These are phyloP conservation scores for Penicillium coprophilum DNA, from an alignment of 495 filamentous ascomycete species.

Conservation along the genomic window DNA sequence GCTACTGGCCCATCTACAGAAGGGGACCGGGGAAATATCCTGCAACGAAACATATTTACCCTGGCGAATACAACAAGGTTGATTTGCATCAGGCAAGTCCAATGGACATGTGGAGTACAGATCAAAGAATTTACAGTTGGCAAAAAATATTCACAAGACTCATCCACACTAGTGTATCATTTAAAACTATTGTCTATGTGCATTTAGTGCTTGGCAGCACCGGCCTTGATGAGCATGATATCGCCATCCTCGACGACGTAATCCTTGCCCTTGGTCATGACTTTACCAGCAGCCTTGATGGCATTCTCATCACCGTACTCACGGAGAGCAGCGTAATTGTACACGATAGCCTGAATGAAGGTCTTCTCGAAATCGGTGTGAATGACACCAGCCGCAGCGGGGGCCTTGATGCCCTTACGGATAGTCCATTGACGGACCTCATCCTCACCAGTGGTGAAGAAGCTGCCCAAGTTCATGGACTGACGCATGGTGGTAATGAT, in stretches of 20 bases:
- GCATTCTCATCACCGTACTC: slow-evolving; percentile 85
- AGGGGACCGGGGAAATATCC: not conserved
- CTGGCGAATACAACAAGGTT: not conserved
- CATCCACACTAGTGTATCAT: slow-evolving; percentile 21
- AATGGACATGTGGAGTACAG: not conserved
- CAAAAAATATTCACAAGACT: not conserved
- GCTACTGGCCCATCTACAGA: not conserved
- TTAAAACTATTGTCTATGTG: slow-evolving; percentile 20
- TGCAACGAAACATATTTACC: not conserved
- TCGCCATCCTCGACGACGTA: slow-evolving; percentile 65
- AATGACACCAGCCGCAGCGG: slow-evolving; percentile 95
- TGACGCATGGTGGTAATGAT: slow-evolving; percentile 92
- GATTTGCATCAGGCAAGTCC: not conserved
- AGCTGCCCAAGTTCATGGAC: slow-evolving; percentile 82
- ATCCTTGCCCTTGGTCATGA: slow-evolving; percentile 99
- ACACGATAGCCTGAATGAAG: slow-evolving; percentile 94
- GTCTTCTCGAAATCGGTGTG: slow-evolving; percentile 99
- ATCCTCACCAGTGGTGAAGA: slow-evolving; percentile 97
- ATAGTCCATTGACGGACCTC: slow-evolving; percentile 99
- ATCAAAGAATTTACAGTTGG: not conserved
- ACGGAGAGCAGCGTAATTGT: slow-evolving; percentile 74
- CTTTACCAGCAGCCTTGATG: slow-evolving; percentile 90
- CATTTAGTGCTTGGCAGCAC: slow-evolving; percentile 77
- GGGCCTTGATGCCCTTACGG: slow-evolving; percentile 92
- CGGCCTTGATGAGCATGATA: slow-evolving; percentile 88